Base-by-base conservation (phyloP, 2,329 filamentous ascomycete species). In the Metarhizium robertsii region DNA sequence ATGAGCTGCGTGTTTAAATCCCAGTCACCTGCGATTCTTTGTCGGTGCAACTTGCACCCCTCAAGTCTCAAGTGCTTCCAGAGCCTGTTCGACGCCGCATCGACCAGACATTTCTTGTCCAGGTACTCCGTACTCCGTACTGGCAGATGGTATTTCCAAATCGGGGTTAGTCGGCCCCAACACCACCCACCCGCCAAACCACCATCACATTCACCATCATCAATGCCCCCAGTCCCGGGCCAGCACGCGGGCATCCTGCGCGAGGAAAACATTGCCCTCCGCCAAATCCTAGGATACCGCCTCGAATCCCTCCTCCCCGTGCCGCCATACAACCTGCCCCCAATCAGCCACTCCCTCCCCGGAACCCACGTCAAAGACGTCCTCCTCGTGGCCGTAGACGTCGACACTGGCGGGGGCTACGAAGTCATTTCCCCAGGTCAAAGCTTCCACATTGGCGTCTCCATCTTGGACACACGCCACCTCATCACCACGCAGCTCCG, bases 221-320 rank as follows among this genome's bases (percentile, higher is more conserved):
- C 25, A 25, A 56, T 56, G 55, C 2, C 57, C 36, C 57, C 52
- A 1, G 45, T 38, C 42, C 55, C 52, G 13, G 43, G 32, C 32
- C 2, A 34, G 32, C 32, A 34, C 32, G 2, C 32, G 32, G 32
- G 60, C n/a, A 58, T 61, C 50, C 53, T 63, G 4, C 57, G 57
- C 6, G 61, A 62, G 20, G 61, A 63, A 43, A 61, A 58, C 42
- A 38, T 61, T 45, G 54, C 51, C 34, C 54, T 63, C 13, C 49
- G 61, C 50, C 54, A 61, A 45, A 57, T 61, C 25, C 30, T 62
- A 4, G 61, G 61, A 4, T 61, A 62, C 48, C 43, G 49, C 53
- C 46, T 32, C 2, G 55, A 58, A 32, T 47, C 46, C 32, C 25
- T 46, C 43, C 43, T 6, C 16, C 43, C 50, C 25, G 32, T 32